Percentiles rank a stretch among this genome's conserved stretches.
Conservation (phyloP, 345 rosid species). For the Sisymbrium altissimum region DNA sequence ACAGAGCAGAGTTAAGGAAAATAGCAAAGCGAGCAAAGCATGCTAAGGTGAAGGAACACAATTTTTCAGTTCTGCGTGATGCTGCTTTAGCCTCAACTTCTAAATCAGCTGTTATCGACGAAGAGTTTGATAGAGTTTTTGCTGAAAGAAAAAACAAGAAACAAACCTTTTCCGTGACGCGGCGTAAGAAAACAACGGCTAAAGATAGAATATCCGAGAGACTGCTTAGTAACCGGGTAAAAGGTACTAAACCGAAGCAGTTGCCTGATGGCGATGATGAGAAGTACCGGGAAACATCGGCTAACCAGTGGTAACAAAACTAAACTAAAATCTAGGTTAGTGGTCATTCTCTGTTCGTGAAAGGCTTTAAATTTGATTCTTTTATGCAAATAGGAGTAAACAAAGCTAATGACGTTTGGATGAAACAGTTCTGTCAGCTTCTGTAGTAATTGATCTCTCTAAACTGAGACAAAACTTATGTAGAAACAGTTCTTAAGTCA, state of each 20-base stretch:
- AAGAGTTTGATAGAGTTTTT: slow-evolving; percentile 35
- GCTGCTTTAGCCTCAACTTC: slow-evolving; percentile 86
- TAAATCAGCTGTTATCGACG: slow-evolving; percentile 47
- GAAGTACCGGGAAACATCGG: slow-evolving; percentile 61
- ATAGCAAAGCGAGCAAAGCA: slow-evolving; percentile 72
- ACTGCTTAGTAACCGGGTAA: slow-evolving; percentile 48
- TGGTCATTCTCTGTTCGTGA: neutral
- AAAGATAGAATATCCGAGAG: slow-evolving; percentile 61
- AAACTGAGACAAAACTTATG: neutral
- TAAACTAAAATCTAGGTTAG: neutral
- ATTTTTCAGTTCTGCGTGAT: slow-evolving; percentile 61
- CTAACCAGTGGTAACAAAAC: slow-evolving; percentile 72
- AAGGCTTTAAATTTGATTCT: neutral
- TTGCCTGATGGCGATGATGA: slow-evolving; percentile 54
- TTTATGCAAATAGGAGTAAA: neutral
- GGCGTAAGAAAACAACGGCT: slow-evolving; percentile 56
- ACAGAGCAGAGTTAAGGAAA: slow-evolving; percentile 47
- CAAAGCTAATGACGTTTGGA: neutral
- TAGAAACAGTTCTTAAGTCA: neutral
- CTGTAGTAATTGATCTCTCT: neutral
- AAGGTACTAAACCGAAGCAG: slow-evolving; percentile 49
- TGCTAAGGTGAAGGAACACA: slow-evolving; percentile 73
- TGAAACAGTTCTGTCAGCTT: neutral
- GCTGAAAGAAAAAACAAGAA: slow-evolving; percentile 46
- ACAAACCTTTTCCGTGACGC: slow-evolving; percentile 58